Evolutionary conservation across 306 rosid species (phyloP), one percentile per base, ranked within the genome.

Genomic region (Glycine tomentella): DNA sequence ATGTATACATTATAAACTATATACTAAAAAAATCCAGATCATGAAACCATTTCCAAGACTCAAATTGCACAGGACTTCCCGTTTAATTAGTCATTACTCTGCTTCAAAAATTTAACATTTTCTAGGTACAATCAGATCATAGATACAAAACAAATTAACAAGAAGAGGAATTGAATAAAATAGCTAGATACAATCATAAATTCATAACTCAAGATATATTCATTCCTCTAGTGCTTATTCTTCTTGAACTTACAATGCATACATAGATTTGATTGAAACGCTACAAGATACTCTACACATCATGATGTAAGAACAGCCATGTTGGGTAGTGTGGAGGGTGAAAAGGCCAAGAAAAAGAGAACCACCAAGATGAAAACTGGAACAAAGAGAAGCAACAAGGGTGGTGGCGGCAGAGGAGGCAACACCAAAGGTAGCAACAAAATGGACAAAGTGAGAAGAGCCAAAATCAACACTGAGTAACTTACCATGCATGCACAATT

Each of bases 401-500:
- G 97, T 14, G 97, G 97, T 9, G 97, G 97, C 0, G 97, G 97
- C 69, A 92, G 82, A 40, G 97, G 97, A 8, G 97, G 97, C 75
- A 92, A 58, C 13, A 90, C 86, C 77, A 90, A 76, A 1, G 97
- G 97, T 17, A 90, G 82, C 59, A 90, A 6, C 77, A 92, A 67
- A 69, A 92, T 78, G 0, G 69, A 81, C 25, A 90, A 65, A 57
- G 94, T 80, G 20, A 90, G 46, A 45, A 87, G 49, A 48, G 15
- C 78, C 90, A 92, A 68, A 56, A 90, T 17, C 88, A 85, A 77
- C n/a, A 74, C 68, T 15, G 89, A 81, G 56, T 74, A 90, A 56
- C 85, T 74, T 31, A 86, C 59, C 92, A 89, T 89, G 79, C 86
- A 83, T 79, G 64, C 72, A 74, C 48, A 58, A 56, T 49, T 48